Evolutionary conservation across 345 rosid genomes (phyloP).

Genomic region (Eucalyptus polybractea): DNA sequence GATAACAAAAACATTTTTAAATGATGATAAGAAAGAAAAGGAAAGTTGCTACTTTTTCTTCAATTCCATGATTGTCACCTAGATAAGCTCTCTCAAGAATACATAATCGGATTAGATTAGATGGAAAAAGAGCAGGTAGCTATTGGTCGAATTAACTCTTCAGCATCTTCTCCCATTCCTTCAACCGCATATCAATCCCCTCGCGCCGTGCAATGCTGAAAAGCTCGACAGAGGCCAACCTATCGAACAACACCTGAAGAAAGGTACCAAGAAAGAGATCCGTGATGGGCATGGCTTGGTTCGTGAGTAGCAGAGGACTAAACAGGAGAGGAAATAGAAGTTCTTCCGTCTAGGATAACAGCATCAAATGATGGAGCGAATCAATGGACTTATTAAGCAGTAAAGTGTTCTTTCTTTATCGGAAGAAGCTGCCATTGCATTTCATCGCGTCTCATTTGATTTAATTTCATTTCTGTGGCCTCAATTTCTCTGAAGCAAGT

Average conservation of each 20-base stretch:
- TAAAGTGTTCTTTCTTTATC: neutral
- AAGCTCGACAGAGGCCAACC: neutral
- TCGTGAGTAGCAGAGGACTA: neutral
- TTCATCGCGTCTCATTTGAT: accelerated
- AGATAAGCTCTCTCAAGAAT: no score
- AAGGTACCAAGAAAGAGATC: neutral
- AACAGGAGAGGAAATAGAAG: neutral
- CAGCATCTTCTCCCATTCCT: neutral
- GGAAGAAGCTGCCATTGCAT: neutral
- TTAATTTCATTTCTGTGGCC: no score
- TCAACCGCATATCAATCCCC: neutral
- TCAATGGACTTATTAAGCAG: neutral
- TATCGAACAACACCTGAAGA: neutral
- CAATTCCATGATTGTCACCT: no score
- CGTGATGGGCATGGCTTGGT: neutral
- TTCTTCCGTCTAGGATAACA: neutral
- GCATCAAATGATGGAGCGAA: neutral
- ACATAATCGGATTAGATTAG: no score
- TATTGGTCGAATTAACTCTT: no score
- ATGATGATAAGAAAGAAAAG: neutral
- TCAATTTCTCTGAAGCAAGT: no score
- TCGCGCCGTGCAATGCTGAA: neutral
- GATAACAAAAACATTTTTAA: no score
- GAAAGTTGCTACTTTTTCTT: no score
- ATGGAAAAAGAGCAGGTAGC: no score